Evolutionary conservation across 352 stramenopile species (phyloP).

Genomic region (Phytophthora aleatoria): DNA sequence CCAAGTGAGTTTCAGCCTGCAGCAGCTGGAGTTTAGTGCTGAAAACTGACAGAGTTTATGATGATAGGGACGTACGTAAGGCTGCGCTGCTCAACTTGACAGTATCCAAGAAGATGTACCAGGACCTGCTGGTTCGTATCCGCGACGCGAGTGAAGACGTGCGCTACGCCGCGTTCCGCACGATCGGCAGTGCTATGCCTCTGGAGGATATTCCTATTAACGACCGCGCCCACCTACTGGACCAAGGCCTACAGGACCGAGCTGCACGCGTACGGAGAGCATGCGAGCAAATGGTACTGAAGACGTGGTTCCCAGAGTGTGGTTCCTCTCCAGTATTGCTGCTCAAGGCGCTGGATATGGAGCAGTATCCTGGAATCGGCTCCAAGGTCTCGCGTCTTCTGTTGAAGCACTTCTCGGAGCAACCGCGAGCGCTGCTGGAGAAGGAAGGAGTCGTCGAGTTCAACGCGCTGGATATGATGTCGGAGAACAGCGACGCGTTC

Average conservation of each 20-base stretch:
- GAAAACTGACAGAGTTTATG: background rate
- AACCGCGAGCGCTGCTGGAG: conserved; percentile 33
- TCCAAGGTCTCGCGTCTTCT: conserved; percentile 56
- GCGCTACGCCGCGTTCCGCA: conserved; percentile 59
- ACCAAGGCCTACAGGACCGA: conserved; percentile 78
- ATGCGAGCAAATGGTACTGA: conserved; percentile 77
- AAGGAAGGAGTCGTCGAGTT: conserved; percentile 41
- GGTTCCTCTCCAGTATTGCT: conserved; percentile 57
- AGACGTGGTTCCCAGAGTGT: conserved; percentile 66
- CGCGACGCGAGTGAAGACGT: conserved; percentile 76
- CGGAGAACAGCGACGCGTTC: conserved; percentile 42
- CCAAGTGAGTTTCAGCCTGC: conserved; percentile 51
- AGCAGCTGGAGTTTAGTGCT: background rate
- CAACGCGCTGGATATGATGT: conserved; percentile 54
- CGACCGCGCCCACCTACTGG: conserved; percentile 72
- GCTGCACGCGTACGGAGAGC: conserved; percentile 48
- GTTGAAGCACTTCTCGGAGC: conserved; percentile 50
- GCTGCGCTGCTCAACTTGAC: conserved; percentile 60
- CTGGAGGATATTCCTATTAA: conserved; percentile 65
- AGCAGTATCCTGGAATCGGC: conserved; percentile 58
- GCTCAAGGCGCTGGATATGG: conserved; percentile 65
- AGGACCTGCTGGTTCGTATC: conserved; percentile 75
- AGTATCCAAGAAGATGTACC: conserved; percentile 46
- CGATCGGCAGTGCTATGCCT: conserved; percentile 47
- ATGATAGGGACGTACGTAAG: conserved; percentile 67